Evolutionary conservation across 192 early-diverging fungal species (phyloP).

Genomic region (Entophlyctis luteolus): DNA sequence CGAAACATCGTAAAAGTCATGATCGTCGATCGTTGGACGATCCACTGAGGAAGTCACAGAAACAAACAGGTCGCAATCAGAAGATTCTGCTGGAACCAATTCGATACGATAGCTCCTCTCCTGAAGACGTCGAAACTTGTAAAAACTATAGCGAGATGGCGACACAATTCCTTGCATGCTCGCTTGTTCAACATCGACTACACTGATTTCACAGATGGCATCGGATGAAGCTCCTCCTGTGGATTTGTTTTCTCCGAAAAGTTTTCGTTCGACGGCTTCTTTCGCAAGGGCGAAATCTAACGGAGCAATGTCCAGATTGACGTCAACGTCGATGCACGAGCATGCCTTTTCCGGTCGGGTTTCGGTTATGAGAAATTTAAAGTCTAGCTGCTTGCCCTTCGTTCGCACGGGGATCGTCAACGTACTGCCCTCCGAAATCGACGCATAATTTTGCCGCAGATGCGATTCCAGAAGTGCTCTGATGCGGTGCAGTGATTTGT

Average conservation of each 20-base stretch:
- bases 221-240: no score
- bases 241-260: background rate
- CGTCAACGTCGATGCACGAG: slow-evolving; percentile 26
- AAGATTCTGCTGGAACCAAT: background rate
- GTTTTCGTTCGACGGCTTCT: slow-evolving; percentile 9
- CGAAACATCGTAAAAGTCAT: slow-evolving; percentile 30
- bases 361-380: slow-evolving; percentile 20
- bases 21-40: slow-evolving; percentile 30
- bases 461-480: slow-evolving; percentile 25
- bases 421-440: slow-evolving; percentile 2
- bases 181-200: background rate
- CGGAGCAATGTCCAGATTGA: slow-evolving; percentile 24
- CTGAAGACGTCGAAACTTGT: background rate
- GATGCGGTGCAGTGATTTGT: background rate
- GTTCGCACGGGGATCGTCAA: background rate
- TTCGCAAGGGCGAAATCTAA: slow-evolving; percentile 14
- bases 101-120: background rate
- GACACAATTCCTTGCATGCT: background rate
- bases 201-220: background rate
- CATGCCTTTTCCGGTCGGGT: background rate
- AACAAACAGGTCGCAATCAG: slow-evolving; percentile 39
- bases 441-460: slow-evolving; percentile 15
- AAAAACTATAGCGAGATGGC: background rate
- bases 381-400: background rate
- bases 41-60: slow-evolving; percentile 18